Evolutionary conservation across 2,329 filamentous ascomycete species (phyloP).

Genomic region (Pezicula radicicola): DNA sequence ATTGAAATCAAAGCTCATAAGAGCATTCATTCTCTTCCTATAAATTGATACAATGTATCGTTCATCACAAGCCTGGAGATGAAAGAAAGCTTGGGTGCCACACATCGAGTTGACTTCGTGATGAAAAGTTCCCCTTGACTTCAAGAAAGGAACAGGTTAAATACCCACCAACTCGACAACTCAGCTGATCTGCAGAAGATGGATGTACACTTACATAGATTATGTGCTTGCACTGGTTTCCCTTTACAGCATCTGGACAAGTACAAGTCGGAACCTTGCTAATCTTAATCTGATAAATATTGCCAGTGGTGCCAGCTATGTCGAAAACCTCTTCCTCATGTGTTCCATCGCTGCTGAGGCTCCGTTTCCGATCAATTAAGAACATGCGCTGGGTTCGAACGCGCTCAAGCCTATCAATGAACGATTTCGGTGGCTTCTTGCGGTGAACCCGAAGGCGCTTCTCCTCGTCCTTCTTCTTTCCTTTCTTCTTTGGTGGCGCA

Average conservation of each 20-base stretch:
- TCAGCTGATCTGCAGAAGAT: not conserved
- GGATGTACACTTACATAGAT: conserved; percentile 43
- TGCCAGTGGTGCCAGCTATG: conserved; percentile 59
- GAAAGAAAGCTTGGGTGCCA: too few species aligned
- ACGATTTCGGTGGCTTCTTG: conserved; percentile 39
- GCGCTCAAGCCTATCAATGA: conserved; percentile 42
- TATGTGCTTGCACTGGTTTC: conserved; percentile 63
- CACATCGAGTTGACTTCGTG: too few species aligned
- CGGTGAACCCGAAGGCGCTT: conserved; percentile 38
- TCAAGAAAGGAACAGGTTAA: not conserved
- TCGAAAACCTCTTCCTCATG: conserved; percentile 44
- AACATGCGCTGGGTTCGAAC: conserved; percentile 54
- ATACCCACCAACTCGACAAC: not conserved
- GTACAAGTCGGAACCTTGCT: conserved; percentile 47
- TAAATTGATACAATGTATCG: too few species aligned
- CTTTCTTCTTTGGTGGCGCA: conserved; percentile 9
- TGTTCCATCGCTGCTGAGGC: conserved; percentile 33
- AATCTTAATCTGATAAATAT: conserved; percentile 58
- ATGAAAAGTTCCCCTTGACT: not conserved
- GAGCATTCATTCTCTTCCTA: too few species aligned
- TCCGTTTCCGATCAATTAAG: conserved; percentile 44
- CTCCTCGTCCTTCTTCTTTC: conserved; percentile 25
- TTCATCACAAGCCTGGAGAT: too few species aligned
- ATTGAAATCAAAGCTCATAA: too few species aligned
- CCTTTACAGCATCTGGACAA: conserved; percentile 50